A percentile compares a stretch with the other conserved stretches of the same genome.
Evolutionary conservation across 1,139 yeast species (phyloP).

Genomic region (Trichomonascaceae sp.): DNA sequence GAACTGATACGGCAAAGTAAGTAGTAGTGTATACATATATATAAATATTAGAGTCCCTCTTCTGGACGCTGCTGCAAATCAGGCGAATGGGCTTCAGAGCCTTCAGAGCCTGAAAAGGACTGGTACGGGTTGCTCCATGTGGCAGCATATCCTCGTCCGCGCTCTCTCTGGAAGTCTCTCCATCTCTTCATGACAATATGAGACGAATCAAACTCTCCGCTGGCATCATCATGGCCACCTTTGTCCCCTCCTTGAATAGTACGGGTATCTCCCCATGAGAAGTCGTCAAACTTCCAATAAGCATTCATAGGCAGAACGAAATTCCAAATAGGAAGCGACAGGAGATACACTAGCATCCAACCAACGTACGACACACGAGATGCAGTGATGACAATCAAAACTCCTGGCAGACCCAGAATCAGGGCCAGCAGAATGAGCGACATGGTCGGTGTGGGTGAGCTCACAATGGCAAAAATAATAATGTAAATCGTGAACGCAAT

Average conservation of each 20-base stretch:
- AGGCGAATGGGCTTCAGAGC: not conserved
- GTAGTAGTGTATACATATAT: not conserved
- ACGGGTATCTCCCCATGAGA: slow-evolving; percentile 98
- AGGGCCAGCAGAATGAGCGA: slow-evolving; percentile 69
- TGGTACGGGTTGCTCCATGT: not conserved
- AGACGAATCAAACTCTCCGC: slow-evolving; percentile 82
- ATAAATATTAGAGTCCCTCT: not conserved
- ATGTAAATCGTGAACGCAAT: slow-evolving; percentile 79
- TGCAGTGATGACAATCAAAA: slow-evolving; percentile 78
- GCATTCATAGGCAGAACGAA: slow-evolving; percentile 82
- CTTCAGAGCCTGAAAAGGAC: not conserved
- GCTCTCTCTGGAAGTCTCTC: slow-evolving; percentile 81
- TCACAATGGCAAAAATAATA: slow-evolving; percentile 57
- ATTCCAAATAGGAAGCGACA: slow-evolving; percentile 91
- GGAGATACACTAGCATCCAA: slow-evolving; percentile 71
- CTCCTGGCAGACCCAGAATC: slow-evolving; percentile 83
- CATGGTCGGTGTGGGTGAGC: slow-evolving; percentile 72
- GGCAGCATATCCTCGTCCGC: slow-evolving; percentile 3
- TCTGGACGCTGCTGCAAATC: not conserved
- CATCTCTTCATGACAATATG: slow-evolving; percentile 83
- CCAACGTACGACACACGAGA: slow-evolving; percentile 60
- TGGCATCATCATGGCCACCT: slow-evolving; percentile 53
- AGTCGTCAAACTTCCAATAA: slow-evolving; percentile 95
- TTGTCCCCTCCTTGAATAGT: slow-evolving; percentile 57
- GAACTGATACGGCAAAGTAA: no score